Percentiles rank a stretch among this genome's conserved stretches.
Evolutionary conservation across 2,329 filamentous ascomycete genomes (phyloP).

Genomic region (Aspergillus novofumigatus): DNA sequence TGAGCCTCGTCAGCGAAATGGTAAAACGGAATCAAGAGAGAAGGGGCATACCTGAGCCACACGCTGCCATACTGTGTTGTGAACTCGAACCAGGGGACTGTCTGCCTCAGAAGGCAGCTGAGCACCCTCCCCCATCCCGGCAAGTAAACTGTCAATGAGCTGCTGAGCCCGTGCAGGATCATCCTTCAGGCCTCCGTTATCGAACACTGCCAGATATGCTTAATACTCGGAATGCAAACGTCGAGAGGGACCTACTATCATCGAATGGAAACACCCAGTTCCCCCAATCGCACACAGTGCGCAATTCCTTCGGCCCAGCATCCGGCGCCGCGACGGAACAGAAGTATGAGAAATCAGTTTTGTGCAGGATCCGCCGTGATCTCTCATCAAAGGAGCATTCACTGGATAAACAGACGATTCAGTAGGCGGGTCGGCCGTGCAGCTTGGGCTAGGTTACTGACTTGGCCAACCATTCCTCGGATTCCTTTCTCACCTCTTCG

Average conservation of each 20-base stretch:
- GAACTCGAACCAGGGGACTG: conserved; percentile 18
- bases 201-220: conserved; percentile 19
- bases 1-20: background rate
- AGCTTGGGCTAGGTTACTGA: conserved; percentile 4
- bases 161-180: conserved; percentile 18
- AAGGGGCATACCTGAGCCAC: conserved; percentile 10
- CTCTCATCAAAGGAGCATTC: conserved; percentile 13
- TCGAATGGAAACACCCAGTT: conserved; percentile 22
- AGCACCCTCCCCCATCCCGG: conserved; percentile 14
- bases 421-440: background rate
- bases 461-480: conserved; percentile 22
- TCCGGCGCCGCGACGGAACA: conserved; percentile 21
- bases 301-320: conserved; percentile 18
- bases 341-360: conserved; percentile 24
- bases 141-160: conserved; percentile 20
- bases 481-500: conserved; percentile 17
- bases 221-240: background rate
- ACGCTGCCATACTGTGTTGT: conserved; percentile 25
- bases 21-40: too few relatives aligned
- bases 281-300: conserved; percentile 25
- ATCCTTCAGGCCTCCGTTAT: conserved; percentile 26
- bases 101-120: conserved; percentile 3
- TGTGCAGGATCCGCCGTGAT: conserved; percentile 5
- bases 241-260: conserved; percentile 4
- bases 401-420: conserved; percentile 2